phyloP scores from a whole-genome alignment of 805 yeast species.

The Hagleromyces aurorensis region DNA sequence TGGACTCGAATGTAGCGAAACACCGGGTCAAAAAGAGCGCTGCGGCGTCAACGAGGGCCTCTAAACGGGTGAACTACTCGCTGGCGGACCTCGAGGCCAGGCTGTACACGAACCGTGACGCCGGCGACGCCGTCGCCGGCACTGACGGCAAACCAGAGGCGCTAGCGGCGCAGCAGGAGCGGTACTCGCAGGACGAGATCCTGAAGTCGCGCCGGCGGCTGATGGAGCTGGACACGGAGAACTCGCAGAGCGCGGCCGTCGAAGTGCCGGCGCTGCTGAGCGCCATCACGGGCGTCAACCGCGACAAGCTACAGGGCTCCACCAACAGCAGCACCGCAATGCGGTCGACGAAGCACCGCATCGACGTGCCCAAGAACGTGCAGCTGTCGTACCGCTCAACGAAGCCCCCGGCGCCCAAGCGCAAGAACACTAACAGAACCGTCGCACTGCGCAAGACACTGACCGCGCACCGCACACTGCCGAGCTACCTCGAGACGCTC shows the following conservation, averaged over 20 bases:
- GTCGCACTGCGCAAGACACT: conserved; percentile 27
- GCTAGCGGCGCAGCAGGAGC: conserved; percentile 12
- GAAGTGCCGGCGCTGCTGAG: conserved; percentile 28
- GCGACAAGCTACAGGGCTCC: conserved; percentile 22
- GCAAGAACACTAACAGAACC: conserved; percentile 27
- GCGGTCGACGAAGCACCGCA: conserved; percentile 20
- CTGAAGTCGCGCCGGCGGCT: conserved; percentile 27
- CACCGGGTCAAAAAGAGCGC: conserved; percentile 15
- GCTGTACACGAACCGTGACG: conserved; percentile 16
- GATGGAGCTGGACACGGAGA: conserved; percentile 30
- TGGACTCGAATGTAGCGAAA: conserved; percentile 17
- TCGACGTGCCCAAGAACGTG: conserved; percentile 26
- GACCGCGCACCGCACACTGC: conserved; percentile 24
- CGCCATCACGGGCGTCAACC: conserved; percentile 25
- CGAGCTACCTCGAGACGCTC: conserved; percentile 28
- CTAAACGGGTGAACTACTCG: conserved; percentile 30
- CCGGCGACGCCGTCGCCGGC: conserved; percentile 5
- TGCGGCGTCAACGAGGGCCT: conserved; percentile 18
- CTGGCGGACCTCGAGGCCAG: conserved; percentile 30
- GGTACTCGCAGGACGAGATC: conserved; percentile 24
- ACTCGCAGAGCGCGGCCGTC: conserved; percentile 18
- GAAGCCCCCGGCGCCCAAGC: conserved; percentile 26
- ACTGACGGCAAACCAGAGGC: conserved; percentile 8
- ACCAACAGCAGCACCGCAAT: conserved; percentile 11
- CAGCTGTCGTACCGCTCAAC: conserved; percentile 28